phyloP scores from a whole-genome alignment of 2,329 filamentous ascomycete genomes.

The Cladosporium phlei region DNA sequence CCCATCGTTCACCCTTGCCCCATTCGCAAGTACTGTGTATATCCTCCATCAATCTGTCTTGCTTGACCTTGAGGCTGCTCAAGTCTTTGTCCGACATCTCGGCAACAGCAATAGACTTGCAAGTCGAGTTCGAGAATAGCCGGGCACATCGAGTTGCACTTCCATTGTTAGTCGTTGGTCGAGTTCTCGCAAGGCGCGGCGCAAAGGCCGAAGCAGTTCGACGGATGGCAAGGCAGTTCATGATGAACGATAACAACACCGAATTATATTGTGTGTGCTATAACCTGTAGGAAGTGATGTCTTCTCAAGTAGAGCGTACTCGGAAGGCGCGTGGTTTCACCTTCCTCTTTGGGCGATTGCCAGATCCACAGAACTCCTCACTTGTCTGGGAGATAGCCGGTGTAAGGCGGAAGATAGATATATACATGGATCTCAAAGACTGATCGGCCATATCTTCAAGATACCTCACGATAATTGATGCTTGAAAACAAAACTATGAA shows the following conservation, averaged over 20 bases:
- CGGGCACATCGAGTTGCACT: neutral
- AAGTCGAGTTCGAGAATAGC: conserved; percentile 2
- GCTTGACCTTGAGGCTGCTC: conserved; percentile 52
- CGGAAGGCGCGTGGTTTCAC: too few species aligned
- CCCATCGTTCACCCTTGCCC: conserved; percentile 63
- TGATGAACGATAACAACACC: too few species aligned
- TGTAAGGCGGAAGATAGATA: too few species aligned
- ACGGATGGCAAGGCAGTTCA: neutral
- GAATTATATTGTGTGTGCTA: too few species aligned
- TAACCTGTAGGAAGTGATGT: too few species aligned
- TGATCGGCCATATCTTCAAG: too few species aligned
- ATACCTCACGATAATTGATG: too few species aligned
- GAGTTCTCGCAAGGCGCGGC: neutral
- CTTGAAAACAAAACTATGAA: too few species aligned
- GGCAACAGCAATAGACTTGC: conserved; percentile 30
- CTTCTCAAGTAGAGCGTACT: neutral
- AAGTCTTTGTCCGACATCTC: conserved; percentile 51
- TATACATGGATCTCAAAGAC: too few species aligned
- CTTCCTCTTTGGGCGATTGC: neutral
- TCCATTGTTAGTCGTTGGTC: neutral
- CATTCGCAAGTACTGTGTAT: conserved; percentile 64
- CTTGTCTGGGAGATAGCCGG: too few species aligned
- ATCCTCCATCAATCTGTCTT: conserved; percentile 56
- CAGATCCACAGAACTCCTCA: too few species aligned
- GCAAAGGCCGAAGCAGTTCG: neutral